Base-by-base conservation (phyloP, 495 filamentous ascomycete genomes). In the Penicillium silybi region DNA sequence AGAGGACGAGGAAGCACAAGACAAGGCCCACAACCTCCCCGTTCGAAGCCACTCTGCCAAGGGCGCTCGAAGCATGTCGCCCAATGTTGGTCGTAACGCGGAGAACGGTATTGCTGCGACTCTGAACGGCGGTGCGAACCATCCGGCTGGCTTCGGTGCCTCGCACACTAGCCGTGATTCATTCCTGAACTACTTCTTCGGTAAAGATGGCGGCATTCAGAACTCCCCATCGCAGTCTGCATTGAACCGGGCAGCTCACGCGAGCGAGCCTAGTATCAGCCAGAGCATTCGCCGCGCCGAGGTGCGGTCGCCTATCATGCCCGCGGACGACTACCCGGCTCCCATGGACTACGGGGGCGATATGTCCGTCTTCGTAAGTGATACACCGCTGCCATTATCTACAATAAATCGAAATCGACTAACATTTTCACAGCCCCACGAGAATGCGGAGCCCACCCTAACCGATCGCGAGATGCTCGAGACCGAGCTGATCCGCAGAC, bases 131-230 rank as follows among this genome's bases (percentile, higher is more conserved):
- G 80, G 87, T 35, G 75, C 84, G 17, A 69, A 72, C 44, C 85
- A 88, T 19, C 86, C 88, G 22, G 74, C 80, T 8, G 75, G 76
- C 49, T 85, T 85, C 53, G 79, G 77, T 23, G 73, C 79, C 38
- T 65, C 68, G 25, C 78, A 77, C 37, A 75, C 77, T 40, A 66
- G 76, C 0, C 83, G 85, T 37, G 95, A 97, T 71, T 92, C 90
- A 0, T 98, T 98, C 74, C 68, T 98, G 46, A 97, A 92, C 67
- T 98, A 97, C 66, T 98, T 98, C 74, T 98, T 98, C 61, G 91
- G 93, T 44, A 96, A 97, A 58, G 92, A 97, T 55, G 89, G 89
- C 11, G 72, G 76, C 3, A 60, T 79, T 37, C 79, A 80, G 56
- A n/a, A 39, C 37, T 32, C 68, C 19, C 46, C 62, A 1, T 50